Conservation (phyloP, 202 grass and related monocot genomes). For the Dendrocalamus latiflorus region DNA sequence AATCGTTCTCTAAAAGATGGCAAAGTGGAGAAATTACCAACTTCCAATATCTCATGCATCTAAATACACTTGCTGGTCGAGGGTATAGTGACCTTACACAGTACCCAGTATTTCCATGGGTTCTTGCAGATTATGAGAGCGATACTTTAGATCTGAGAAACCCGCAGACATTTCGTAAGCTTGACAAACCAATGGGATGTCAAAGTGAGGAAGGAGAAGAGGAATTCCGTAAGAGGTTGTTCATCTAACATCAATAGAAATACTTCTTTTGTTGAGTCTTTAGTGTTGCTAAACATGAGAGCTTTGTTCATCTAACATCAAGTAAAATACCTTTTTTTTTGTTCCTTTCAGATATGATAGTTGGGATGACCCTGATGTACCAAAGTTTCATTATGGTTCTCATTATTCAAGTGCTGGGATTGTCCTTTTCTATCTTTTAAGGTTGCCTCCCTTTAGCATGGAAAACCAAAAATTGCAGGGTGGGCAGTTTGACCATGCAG, state of each 20-base stretch:
- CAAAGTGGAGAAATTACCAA: slow-evolving; percentile 99
- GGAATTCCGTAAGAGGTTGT: slow-evolving; percentile 87
- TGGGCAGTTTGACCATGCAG: too few species aligned
- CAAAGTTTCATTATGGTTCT: slow-evolving; percentile 98
- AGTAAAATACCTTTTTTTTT: slow-evolving; percentile 13
- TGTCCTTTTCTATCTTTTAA: too few species aligned
- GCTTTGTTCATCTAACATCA: slow-evolving; percentile 12
- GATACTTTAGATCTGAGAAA: slow-evolving; percentile 81
- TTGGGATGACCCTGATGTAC: slow-evolving; percentile 99
- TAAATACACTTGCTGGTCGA: slow-evolving; percentile 95
- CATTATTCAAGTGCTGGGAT: too few species aligned
- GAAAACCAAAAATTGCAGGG: too few species aligned
- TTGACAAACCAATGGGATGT: slow-evolving; percentile 98
- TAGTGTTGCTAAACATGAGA: neutral
- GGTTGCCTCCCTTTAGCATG: too few species aligned
- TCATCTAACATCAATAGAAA: neutral
- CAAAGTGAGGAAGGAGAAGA: slow-evolving; percentile 90
- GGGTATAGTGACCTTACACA: slow-evolving; percentile 98
- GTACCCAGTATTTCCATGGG: slow-evolving; percentile 99
- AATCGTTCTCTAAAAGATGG: slow-evolving; percentile 98
- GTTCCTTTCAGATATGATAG: slow-evolving; percentile 80
- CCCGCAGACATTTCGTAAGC: slow-evolving; percentile 76
- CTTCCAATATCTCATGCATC: slow-evolving; percentile 99
- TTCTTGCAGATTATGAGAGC: slow-evolving; percentile 95
- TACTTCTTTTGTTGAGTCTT: slow-evolving; percentile 23